phyloP scores from a whole-genome alignment of 1,139 yeast genomes.

The Protomyces lactucae-debilis region DNA sequence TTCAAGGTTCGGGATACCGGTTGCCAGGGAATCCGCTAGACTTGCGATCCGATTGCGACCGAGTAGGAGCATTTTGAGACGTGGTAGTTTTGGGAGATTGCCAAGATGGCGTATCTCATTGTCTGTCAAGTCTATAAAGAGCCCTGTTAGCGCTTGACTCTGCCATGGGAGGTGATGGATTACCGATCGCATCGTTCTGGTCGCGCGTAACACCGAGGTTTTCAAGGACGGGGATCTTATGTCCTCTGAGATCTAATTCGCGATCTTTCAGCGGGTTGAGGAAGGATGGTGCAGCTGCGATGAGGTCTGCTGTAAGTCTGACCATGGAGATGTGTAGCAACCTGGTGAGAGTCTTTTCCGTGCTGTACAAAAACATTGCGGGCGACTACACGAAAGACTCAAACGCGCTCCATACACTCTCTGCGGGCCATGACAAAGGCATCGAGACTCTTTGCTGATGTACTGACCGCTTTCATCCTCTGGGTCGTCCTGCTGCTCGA shows the following conservation, averaged over 20 bases:
- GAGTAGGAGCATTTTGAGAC: conserved; percentile 51
- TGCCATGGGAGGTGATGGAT: too few relatives aligned
- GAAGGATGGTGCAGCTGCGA: conserved; percentile 51
- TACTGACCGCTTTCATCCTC: conserved; percentile 49
- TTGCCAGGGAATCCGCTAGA: conserved; percentile 41
- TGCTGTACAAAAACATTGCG: too few relatives aligned
- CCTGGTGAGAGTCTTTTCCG: too few relatives aligned
- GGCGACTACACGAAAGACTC: too few relatives aligned
- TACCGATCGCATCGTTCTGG: conserved; percentile 46
- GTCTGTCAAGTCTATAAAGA: conserved; percentile 52
- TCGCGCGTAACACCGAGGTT: conserved; percentile 46
- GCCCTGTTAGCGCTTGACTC: neutral
- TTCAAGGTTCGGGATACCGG: conserved; percentile 46
- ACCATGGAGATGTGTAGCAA: conserved; percentile 1
- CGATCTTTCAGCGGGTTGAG: conserved; percentile 47
- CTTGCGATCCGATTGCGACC: conserved; percentile 54
- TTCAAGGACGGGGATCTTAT: conserved; percentile 44
- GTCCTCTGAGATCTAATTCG: conserved; percentile 45
- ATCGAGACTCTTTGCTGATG: conserved; percentile 52
- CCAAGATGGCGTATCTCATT: conserved; percentile 56
- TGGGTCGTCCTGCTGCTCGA: conserved; percentile 54
- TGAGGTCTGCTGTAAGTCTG: conserved; percentile 46
- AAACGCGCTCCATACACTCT: too few relatives aligned
- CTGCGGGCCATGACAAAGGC: conserved; percentile 59
- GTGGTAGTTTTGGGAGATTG: conserved; percentile 48